Percentiles rank a stretch among this genome's conserved stretches.
These are phyloP conservation scores for Phytophthora brassicae DNA, from an alignment of 352 stramenopile genomes.

Conservation along the genomic window DNA sequence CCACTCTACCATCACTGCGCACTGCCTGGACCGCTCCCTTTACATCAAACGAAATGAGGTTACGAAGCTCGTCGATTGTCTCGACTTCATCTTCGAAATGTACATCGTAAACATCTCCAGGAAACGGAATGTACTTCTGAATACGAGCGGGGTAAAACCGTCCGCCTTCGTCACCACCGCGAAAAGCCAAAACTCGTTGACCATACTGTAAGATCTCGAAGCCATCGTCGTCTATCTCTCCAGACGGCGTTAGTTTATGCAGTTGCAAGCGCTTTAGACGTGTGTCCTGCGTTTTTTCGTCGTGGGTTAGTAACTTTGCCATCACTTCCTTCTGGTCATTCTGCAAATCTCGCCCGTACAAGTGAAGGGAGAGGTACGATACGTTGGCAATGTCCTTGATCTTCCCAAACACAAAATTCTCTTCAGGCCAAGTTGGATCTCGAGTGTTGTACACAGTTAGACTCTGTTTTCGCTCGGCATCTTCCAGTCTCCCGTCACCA, in stretches of 20 bases:
- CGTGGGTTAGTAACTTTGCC: slow-evolving; percentile 33
- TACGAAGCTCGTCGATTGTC: slow-evolving; percentile 59
- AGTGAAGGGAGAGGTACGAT: slow-evolving; percentile 66
- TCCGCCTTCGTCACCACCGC: slow-evolving; percentile 49
- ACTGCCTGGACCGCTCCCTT: slow-evolving; percentile 54
- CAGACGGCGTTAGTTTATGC: slow-evolving; percentile 53
- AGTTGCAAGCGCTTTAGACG: slow-evolving; percentile 52
- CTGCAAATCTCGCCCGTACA: slow-evolving; percentile 61
- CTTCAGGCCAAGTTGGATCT: slow-evolving; percentile 58
- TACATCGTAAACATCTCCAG: slow-evolving; percentile 50
- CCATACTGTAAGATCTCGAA: slow-evolving; percentile 57
- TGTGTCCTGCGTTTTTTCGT: slow-evolving; percentile 36
- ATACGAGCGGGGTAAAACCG: slow-evolving; percentile 63
- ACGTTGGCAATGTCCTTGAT: slow-evolving; percentile 48
- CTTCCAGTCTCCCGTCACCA: slow-evolving; percentile 39
- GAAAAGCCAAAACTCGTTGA: slow-evolving; percentile 69
- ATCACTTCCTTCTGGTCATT: slow-evolving; percentile 37
- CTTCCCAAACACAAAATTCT: slow-evolving; percentile 71
- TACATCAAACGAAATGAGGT: slow-evolving; percentile 61
- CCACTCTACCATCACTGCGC: slow-evolving; percentile 52
- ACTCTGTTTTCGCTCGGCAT: slow-evolving; percentile 54
- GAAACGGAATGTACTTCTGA: slow-evolving; percentile 52
- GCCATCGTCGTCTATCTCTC: slow-evolving; percentile 50
- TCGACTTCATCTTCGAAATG: slow-evolving; percentile 59
- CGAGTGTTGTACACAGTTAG: slow-evolving; percentile 67